A percentile compares a stretch with the other conserved stretches of the same genome.
These are phyloP conservation scores for Ogataea trehalophila DNA, from an alignment of 805 yeast species.

Conservation along the genomic window DNA sequence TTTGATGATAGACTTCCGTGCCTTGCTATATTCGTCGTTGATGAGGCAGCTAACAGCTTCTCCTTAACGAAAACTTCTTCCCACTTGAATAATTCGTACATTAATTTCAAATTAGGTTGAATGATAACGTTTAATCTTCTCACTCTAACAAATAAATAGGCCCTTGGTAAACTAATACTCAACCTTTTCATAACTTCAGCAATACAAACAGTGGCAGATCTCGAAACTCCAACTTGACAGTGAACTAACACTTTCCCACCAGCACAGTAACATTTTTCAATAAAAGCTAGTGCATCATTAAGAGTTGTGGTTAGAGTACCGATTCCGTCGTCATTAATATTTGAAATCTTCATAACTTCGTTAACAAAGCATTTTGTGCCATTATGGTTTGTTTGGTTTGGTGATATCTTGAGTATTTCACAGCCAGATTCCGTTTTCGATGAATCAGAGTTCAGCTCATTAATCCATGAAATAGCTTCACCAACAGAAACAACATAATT, in stretches of 20 bases:
- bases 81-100: slow-evolving; percentile 83
- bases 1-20: slow-evolving; percentile 19
- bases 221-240: slow-evolving; percentile 92
- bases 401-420: slow-evolving; percentile 22
- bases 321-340: slow-evolving; percentile 87
- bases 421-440: slow-evolving; percentile 25
- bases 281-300: slow-evolving; percentile 58
- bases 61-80: slow-evolving; percentile 36
- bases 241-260: slow-evolving; percentile 68
- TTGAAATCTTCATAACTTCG: slow-evolving; percentile 57
- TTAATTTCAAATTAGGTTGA: slow-evolving; percentile 87
- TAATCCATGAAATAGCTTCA: slow-evolving; percentile 66
- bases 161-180: slow-evolving; percentile 61
- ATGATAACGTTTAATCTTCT: slow-evolving; percentile 86
- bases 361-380: slow-evolving; percentile 31
- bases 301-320: slow-evolving; percentile 65
- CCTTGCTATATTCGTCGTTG: slow-evolving; percentile 6
- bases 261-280: slow-evolving; percentile 46
- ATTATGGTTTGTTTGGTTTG: slow-evolving; percentile 11
- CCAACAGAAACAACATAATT: slow-evolving; percentile 81
- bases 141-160: slow-evolving; percentile 85
- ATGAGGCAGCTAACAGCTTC: no score
- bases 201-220: slow-evolving; percentile 93
- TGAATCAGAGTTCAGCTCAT: slow-evolving; percentile 16
- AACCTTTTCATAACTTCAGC: slow-evolving; percentile 88